Evolutionary conservation across 148 eudicot genomes (phyloP).

Genomic region (Vaccinium vitisidaea): DNA sequence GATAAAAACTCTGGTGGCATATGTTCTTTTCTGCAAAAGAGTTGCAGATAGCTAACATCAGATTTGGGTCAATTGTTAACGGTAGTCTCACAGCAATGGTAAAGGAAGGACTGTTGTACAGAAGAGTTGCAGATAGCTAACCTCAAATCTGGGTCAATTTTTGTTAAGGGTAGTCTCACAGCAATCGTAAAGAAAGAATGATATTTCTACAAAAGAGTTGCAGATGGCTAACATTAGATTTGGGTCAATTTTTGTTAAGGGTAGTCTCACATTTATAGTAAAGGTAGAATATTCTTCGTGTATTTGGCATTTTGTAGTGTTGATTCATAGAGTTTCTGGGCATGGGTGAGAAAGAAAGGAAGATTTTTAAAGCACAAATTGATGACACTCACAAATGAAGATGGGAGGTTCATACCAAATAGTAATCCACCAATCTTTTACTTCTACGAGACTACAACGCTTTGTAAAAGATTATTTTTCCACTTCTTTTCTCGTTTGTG

Average conservation of each 20-base stretch:
- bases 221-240: constrained; percentile 39
- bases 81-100: constrained; percentile 5
- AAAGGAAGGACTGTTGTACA: constrained; percentile 35
- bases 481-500: too few relatives aligned
- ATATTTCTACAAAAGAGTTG: constrained; percentile 63
- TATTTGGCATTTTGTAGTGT: constrained; percentile 29
- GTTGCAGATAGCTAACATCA: constrained; percentile 46
- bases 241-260: constrained; percentile 13
- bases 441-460: background rate
- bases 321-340: constrained; percentile 11
- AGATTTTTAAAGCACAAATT: constrained; percentile 11
- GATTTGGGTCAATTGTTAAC: constrained; percentile 17
- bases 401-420: background rate
- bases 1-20: constrained; percentile 87
- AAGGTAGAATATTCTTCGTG: constrained; percentile 27
- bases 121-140: constrained; percentile 64
- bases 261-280: constrained; percentile 9
- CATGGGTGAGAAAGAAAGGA: constrained; percentile 8
- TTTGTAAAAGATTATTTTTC: too few relatives aligned
- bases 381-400: background rate
- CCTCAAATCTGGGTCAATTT: constrained; percentile 17
- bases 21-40: constrained; percentile 85
- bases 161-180: constrained; percentile 9
- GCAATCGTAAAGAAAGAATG: too few relatives aligned
- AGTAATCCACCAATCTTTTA: background rate